These are phyloP conservation scores for Aureococcus anophagefferens DNA, from an alignment of 108 stramenopile species.

Conservation along the genomic window DNA sequence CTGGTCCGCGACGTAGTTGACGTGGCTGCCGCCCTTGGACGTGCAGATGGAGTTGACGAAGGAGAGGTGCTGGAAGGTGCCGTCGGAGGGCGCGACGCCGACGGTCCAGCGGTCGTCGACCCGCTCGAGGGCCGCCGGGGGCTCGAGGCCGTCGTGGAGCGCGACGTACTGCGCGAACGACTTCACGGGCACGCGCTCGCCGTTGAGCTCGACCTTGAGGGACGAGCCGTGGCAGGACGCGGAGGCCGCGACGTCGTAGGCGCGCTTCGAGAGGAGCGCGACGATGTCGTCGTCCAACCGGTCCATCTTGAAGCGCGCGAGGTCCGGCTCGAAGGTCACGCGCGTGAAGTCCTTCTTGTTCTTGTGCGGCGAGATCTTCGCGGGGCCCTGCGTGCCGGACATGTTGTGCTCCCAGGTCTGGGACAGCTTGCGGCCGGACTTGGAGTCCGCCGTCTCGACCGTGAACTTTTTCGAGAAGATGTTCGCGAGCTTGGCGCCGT, in stretches of 20 bases:
- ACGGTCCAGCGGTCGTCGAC: slow-evolving; percentile 90
- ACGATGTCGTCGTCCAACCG: slow-evolving; percentile 79
- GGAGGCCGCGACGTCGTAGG: slow-evolving; percentile 96
- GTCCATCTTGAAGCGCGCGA: slow-evolving; percentile 81
- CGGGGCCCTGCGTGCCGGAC: slow-evolving; percentile 47
- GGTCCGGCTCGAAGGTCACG: slow-evolving; percentile 92
- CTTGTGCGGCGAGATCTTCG: slow-evolving; percentile 54
- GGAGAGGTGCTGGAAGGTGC: slow-evolving; percentile 80
- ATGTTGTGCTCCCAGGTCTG: slow-evolving; percentile 89
- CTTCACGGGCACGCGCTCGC: slow-evolving; percentile 70
- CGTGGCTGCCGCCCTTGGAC: slow-evolving; percentile 91
- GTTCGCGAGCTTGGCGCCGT: slow-evolving; percentile 98
- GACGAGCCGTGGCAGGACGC: slow-evolving; percentile 62
- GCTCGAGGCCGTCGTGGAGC: slow-evolving; percentile 73
- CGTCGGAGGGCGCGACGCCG: slow-evolving; percentile 75
- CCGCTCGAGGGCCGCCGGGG: slow-evolving; percentile 67
- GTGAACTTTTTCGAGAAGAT: slow-evolving; percentile 79
- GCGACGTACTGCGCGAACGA: slow-evolving; percentile 82
- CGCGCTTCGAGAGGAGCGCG: slow-evolving; percentile 77
- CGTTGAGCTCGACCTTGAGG: slow-evolving; percentile 82
- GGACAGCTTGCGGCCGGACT: slow-evolving; percentile 56
- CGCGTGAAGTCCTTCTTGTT: slow-evolving; percentile 84
- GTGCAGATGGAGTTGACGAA: slow-evolving; percentile 96
- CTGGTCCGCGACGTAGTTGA: slow-evolving; percentile 76
- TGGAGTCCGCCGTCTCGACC: slow-evolving; percentile 80